phyloP scores from a whole-genome alignment of 2,329 filamentous ascomycete genomes.

The Fusarium multiceps region DNA sequence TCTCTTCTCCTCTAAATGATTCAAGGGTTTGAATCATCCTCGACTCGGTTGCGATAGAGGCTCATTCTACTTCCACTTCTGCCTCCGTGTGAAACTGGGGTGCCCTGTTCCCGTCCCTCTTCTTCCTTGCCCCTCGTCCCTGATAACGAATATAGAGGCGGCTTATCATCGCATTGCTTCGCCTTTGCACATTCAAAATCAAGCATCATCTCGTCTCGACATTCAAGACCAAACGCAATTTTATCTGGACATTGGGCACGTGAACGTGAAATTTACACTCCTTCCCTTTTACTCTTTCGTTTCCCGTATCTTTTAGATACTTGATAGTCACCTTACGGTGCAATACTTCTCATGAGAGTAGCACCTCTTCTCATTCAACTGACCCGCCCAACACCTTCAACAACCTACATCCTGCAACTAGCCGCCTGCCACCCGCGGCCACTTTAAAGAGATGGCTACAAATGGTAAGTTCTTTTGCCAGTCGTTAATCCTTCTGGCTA shows the following conservation, averaged over 20 bases:
- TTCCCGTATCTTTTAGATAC: neutral
- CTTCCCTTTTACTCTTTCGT: slow-evolving; percentile 16
- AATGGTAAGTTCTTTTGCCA: slow-evolving; percentile 43
- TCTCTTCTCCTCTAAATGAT: neutral
- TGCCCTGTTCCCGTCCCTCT: slow-evolving; percentile 10
- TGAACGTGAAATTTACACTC: slow-evolving; percentile 2
- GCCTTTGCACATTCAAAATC: slow-evolving; percentile 34
- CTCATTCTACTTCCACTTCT: neutral
- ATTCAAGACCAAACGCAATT: neutral
- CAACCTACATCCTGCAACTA: slow-evolving; percentile 41
- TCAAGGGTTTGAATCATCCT: neutral
- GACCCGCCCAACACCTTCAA: slow-evolving; percentile 36
- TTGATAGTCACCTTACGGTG: slow-evolving; percentile 4
- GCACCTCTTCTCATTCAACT: slow-evolving; percentile 29
- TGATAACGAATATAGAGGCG: slow-evolving; percentile 39
- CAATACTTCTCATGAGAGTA: slow-evolving; percentile 41
- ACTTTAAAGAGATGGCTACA: slow-evolving; percentile 47
- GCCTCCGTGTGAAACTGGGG: slow-evolving; percentile 12
- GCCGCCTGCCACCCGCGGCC: slow-evolving; percentile 36
- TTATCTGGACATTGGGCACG: neutral
- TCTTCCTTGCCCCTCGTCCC: slow-evolving; percentile 35
- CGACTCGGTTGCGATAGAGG: slow-evolving; percentile 7
- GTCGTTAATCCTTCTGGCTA: neutral
- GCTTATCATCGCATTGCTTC: slow-evolving; percentile 43
- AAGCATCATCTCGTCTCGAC: slow-evolving; percentile 1